Conservation (phyloP, 768 basidiomycete genomes). For the Candolleomyces aberdarensis region DNA sequence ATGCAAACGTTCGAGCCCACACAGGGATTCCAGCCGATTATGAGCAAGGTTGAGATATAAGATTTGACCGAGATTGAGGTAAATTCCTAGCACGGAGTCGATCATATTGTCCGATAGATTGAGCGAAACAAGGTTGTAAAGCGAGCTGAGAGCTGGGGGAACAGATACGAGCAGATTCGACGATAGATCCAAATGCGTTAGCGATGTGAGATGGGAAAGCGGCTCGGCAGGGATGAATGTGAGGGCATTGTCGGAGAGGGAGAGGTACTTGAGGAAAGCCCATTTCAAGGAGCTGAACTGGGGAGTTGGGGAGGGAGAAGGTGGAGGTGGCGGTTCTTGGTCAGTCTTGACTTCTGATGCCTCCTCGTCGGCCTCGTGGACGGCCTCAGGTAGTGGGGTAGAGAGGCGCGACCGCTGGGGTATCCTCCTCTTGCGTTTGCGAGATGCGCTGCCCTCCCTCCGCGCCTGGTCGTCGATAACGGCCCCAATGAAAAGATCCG, state of each 20-base stretch:
- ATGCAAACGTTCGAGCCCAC: slow-evolving; percentile 86
- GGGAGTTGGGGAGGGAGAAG: slow-evolving; percentile 27
- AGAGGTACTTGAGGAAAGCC: slow-evolving; percentile 74
- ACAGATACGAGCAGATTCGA: slow-evolving; percentile 88
- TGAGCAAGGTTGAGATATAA: slow-evolving; percentile 74
- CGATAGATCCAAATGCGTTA: slow-evolving; percentile 86
- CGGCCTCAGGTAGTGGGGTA: slow-evolving; percentile 12
- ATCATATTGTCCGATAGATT: slow-evolving; percentile 98
- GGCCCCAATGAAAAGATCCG: slow-evolving; percentile 71
- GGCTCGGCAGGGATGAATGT: slow-evolving; percentile 74
- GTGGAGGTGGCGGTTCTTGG: slow-evolving; percentile 6
- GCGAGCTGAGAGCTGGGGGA: slow-evolving; percentile 68
- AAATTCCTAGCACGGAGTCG: slow-evolving; percentile 89
- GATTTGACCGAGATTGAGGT: slow-evolving; percentile 75
- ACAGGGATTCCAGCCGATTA: slow-evolving; percentile 93
- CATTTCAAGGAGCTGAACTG: slow-evolving; percentile 62
- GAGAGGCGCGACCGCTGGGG: slow-evolving; percentile 18
- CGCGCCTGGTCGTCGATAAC: slow-evolving; percentile 77
- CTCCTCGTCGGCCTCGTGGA: slow-evolving; percentile 21
- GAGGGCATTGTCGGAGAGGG: slow-evolving; percentile 74
- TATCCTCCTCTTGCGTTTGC: slow-evolving; percentile 44
- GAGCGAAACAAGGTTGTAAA: slow-evolving; percentile 83
- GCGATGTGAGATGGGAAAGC: slow-evolving; percentile 62
- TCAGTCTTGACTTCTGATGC: slow-evolving; percentile 15
- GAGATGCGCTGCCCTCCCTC: slow-evolving; percentile 51